These are phyloP conservation scores for Malassezia pachydermatis DNA, from an alignment of 1,284 basidiomycete species.

Conservation along the genomic window DNA sequence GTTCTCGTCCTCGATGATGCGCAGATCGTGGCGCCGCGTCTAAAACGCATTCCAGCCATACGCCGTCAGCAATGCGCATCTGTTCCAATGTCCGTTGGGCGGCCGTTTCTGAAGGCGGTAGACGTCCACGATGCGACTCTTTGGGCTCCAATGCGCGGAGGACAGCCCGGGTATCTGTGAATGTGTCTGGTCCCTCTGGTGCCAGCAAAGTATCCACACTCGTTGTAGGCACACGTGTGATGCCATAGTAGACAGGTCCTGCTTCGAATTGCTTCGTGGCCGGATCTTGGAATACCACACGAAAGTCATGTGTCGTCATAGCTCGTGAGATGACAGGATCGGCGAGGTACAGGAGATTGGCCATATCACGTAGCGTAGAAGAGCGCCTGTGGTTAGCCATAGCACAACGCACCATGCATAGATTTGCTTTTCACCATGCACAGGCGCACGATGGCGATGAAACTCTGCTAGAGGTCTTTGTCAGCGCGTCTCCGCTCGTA, in stretches of 20 bases:
- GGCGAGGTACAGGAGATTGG: constrained; percentile 30
- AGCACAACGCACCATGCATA: constrained; percentile 27
- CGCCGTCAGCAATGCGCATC: constrained; percentile 19
- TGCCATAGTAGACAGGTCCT: constrained; percentile 18
- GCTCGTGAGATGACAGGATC: constrained; percentile 24
- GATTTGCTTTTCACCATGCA: constrained; percentile 24
- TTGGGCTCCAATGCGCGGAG: neutral
- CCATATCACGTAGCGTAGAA: constrained; percentile 31
- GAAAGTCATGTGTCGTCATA: constrained; percentile 27
- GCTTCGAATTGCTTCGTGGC: constrained; percentile 14
- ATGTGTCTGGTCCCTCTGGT: neutral
- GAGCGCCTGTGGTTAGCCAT: constrained; percentile 23
- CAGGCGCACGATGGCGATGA: constrained; percentile 1
- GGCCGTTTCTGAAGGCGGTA: constrained; percentile 21
- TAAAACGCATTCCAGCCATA: constrained; percentile 24
- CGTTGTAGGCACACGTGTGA: constrained; percentile 25
- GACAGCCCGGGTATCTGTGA: neutral
- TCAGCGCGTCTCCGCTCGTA: neutral
- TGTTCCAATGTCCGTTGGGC: constrained; percentile 22
- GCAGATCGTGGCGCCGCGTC: neutral
- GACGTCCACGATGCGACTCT: neutral
- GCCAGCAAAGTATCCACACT: constrained; percentile 19
- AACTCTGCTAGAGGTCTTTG: constrained; percentile 23
- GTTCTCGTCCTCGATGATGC: neutral
- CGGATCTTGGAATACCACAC: constrained; percentile 20